Conservation (phyloP, 1,284 basidiomycete genomes). For the Cerrena zonata region DNA sequence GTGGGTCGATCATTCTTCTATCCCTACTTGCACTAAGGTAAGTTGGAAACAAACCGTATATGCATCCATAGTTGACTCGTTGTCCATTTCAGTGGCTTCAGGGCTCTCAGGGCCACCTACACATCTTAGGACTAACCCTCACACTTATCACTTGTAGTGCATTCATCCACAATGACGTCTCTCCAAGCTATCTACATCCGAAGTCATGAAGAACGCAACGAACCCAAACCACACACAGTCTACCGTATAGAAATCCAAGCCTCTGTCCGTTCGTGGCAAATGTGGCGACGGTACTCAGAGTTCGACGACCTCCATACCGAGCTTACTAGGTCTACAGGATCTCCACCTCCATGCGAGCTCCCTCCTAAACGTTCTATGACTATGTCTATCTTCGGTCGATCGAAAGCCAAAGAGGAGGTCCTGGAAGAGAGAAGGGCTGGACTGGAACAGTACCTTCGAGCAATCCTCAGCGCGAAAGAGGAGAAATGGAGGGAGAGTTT, state of each 20-base stretch:
- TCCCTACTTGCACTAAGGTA: too few species aligned
- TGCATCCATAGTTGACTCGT: too few species aligned
- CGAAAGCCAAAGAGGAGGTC: constrained; percentile 38
- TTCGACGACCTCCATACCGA: constrained; percentile 83
- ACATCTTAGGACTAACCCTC: too few species aligned
- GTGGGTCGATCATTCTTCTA: too few species aligned
- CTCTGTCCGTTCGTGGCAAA: constrained; percentile 84
- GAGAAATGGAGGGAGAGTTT: constrained; percentile 75
- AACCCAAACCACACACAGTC: constrained; percentile 71
- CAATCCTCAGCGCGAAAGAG: constrained; percentile 77
- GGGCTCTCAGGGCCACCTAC: too few species aligned
- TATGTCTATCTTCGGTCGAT: constrained; percentile 37
- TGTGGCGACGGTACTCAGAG: constrained; percentile 90
- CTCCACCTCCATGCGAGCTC: constrained; percentile 67
- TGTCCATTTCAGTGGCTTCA: too few species aligned
- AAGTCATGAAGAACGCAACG: constrained; percentile 58
- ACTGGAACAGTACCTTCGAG: constrained; percentile 82
- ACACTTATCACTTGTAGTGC: too few species aligned
- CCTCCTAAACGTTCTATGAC: constrained; percentile 80
- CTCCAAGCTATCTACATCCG: constrained; percentile 71
- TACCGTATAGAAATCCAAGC: constrained; percentile 78
- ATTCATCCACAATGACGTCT: constrained; percentile 50
- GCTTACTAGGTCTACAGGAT: constrained; percentile 65
- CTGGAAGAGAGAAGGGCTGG: constrained; percentile 70
- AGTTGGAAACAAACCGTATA: too few species aligned